A percentile compares a stretch with the other conserved stretches of the same genome.
These are phyloP conservation scores for Colletotrichum chrysophilum DNA, from an alignment of 2,329 filamentous ascomycete species.

Conservation along the genomic window DNA sequence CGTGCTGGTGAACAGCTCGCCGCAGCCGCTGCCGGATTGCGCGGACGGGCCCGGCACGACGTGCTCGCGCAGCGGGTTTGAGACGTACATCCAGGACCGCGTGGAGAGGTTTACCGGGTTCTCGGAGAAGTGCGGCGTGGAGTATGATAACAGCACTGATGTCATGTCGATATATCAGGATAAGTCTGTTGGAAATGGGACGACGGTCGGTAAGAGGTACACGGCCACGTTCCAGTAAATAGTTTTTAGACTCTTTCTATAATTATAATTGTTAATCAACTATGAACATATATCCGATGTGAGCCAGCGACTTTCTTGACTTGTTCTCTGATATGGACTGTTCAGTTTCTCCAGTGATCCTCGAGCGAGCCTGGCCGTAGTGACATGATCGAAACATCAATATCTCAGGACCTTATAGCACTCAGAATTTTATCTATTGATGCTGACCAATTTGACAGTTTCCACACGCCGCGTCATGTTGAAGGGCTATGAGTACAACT, in stretches of 20 bases:
- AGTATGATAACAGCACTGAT: slow-evolving; percentile 40
- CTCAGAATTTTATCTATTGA: not conserved
- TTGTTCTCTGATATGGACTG: not conserved
- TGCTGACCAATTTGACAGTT: not conserved
- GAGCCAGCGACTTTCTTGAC: not conserved
- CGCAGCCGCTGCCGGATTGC: slow-evolving; percentile 46
- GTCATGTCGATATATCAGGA: slow-evolving; percentile 36
- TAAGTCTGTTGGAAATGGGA: slow-evolving; percentile 28
- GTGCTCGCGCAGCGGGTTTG: slow-evolving; percentile 45
- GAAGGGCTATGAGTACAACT: not conserved
- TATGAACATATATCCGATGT: accelerated
- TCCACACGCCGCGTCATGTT: not conserved
- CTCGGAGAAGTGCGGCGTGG: slow-evolving; percentile 41
- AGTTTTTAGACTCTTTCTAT: not conserved
- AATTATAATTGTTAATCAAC: not conserved
- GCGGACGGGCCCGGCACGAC: slow-evolving; percentile 47
- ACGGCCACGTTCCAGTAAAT: not conserved
- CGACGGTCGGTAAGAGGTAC: slow-evolving; percentile 29
- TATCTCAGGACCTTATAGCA: not conserved
- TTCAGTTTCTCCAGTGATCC: accelerated
- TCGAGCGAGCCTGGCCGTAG: not conserved
- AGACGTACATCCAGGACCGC: slow-evolving; percentile 41
- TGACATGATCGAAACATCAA: accelerated
- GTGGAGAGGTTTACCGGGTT: slow-evolving; percentile 43
- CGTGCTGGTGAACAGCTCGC: slow-evolving; percentile 48